Evolutionary conservation across 768 basidiomycete genomes (phyloP), one percentile per base, ranked within the genome.

Genomic region (Kwoniella sp.): DNA sequence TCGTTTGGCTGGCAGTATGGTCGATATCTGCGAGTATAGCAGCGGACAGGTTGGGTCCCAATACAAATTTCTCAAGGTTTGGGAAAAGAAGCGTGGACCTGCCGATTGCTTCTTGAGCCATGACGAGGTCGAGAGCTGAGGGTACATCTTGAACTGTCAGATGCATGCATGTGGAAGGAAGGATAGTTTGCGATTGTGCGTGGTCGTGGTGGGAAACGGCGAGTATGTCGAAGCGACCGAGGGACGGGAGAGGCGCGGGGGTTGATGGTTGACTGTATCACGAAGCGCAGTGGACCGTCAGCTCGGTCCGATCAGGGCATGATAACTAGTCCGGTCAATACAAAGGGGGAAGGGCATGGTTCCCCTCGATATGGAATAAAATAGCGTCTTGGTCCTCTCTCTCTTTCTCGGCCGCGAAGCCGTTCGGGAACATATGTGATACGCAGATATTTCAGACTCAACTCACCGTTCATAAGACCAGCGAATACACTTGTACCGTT

Each of bases 401-500:
- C n/a, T n/a, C n/a, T n/a, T n/a, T n/a, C n/a, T n/a, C n/a, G n/a
- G n/a, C n/a, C n/a, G n/a, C n/a, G n/a, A n/a, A n/a, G n/a, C n/a
- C n/a, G n/a, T n/a, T n/a, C n/a, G n/a, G n/a, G n/a, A n/a, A n/a
- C n/a, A n/a, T n/a, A n/a, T n/a, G n/a, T n/a, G n/a, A n/a, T n/a
- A n/a, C n/a, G n/a, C n/a, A n/a, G n/a, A n/a, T n/a, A n/a, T n/a
- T n/a, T n/a, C n/a, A n/a, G n/a, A n/a, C n/a, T n/a, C n/a, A n/a
- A 58, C 57, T 33, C 13, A 30, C 55, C 4, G 2, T 8, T 36
- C 57, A 58, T 58, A 17, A 58, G 30, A 7, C 57, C 57, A n/a
- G 48, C 46, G 30, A 58, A 58, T 3, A 58, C 48, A 3, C 29
- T 30, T 22, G 2, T 19, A 12, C 29, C 29, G 27, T 6, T 50